Evolutionary conservation across 2,329 filamentous ascomycete species (phyloP), one percentile per base, ranked within the genome.

Genomic region (Amauroascus niger): DNA sequence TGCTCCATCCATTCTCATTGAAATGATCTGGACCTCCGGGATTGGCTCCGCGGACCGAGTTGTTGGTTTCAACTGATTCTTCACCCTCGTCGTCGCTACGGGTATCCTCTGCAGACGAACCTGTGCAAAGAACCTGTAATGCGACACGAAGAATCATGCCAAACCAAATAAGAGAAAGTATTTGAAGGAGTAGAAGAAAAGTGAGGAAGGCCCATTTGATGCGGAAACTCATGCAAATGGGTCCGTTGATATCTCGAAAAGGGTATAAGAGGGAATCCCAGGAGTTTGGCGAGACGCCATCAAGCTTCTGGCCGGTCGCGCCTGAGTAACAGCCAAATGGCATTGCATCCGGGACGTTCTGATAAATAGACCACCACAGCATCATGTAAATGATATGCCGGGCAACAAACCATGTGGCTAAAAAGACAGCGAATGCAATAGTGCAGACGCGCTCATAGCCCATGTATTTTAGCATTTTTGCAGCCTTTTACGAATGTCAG

Each of bases 381-480:
- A 80, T 77, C 53, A 83, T 73, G 73, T 90, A 97, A 59, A 88
- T 74, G 53, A 91, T 72, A 68, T 98, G 93, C 49, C 93, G 87
- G 26, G 86, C 81, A 49, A 86, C 65, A 59, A 96, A 78, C 93
- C 93, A 98, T 50, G 82, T 81, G 14, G 88, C 63, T 71, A 97
- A 85, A 71, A 97, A 96, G 24, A 91, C 67, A 35, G 82, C 90
- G 65, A 97, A 97, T 48, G 83, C 80, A 57, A 83, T 71, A 66
- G 97, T 93, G 74, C 90, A 96, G 52, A 84, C 71, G 3, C 74
- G 83, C 58, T 82, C 81, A 69, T 80, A 88, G 57, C 86, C 85
- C 49, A 89, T 74, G 67, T 97, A 98, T 69, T 95, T 96, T 61
- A 97, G 80, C 63, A 90, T 87, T 71, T 98, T 98, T 61, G 93